phyloP scores from a whole-genome alignment of 495 filamentous ascomycete species.

The Annulohypoxylon moriforme region DNA sequence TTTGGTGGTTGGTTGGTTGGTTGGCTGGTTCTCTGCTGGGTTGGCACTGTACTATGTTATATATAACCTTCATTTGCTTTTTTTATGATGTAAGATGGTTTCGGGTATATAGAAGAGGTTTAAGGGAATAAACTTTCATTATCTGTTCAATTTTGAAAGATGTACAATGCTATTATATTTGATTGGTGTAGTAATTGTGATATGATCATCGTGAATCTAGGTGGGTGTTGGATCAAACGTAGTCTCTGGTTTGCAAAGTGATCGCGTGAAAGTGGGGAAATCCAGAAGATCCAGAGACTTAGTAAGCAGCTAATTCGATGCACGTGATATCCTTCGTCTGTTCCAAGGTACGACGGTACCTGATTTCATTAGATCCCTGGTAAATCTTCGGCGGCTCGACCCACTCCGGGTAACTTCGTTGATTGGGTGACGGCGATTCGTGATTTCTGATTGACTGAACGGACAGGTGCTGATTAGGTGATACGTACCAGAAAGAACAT shows the following conservation, averaged over 20 bases:
- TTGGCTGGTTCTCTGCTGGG: not conserved
- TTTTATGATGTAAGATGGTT: slow-evolving; percentile 7
- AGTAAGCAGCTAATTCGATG: not conserved
- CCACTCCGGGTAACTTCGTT: slow-evolving; percentile 27
- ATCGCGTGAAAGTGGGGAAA: not conserved
- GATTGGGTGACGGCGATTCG: slow-evolving; percentile 41
- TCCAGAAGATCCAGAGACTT: not conserved
- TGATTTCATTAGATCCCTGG: slow-evolving; percentile 4
- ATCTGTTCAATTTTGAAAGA: not conserved
- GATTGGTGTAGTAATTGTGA: not conserved
- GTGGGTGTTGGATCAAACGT: not conserved
- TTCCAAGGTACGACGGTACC: not conserved
- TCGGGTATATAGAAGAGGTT: not conserved
- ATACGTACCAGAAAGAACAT: slow-evolving; percentile 11
- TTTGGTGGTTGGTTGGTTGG: too few species aligned
- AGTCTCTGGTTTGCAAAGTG: not conserved
- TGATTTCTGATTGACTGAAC: slow-evolving; percentile 36
- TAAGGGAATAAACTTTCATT: slow-evolving; percentile 9
- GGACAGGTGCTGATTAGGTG: slow-evolving; percentile 10
- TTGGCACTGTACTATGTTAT: slow-evolving; percentile 7
- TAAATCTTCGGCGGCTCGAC: slow-evolving; percentile 28
- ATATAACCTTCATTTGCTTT: slow-evolving; percentile 24
- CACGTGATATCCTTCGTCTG: not conserved
- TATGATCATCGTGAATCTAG: not conserved
- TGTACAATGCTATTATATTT: not conserved